Conservation (phyloP, 2,329 filamentous ascomycete species). For the Ascosphaera acerosa region DNA sequence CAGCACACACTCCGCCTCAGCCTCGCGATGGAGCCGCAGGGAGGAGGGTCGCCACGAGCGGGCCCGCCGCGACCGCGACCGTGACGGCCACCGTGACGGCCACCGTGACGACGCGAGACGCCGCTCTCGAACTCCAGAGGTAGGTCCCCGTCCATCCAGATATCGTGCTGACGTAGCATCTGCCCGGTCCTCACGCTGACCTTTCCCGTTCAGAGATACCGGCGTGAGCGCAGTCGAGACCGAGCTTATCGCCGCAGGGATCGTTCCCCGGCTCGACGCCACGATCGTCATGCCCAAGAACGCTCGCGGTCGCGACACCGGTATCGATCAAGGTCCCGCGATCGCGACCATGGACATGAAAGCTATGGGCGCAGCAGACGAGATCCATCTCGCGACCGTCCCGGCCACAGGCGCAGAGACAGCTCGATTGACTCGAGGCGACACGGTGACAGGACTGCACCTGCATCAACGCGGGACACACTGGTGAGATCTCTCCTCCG, state of each 20-base stretch:
- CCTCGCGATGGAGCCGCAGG: constrained; percentile 36
- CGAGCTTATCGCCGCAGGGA: constrained; percentile 39
- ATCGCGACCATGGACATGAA: constrained; percentile 6
- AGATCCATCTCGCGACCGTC: constrained; percentile 46
- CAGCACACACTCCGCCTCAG: constrained; percentile 50
- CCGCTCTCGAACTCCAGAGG: constrained; percentile 24
- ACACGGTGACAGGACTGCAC: too few relatives aligned
- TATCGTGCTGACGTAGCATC: not conserved
- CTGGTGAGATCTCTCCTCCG: too few relatives aligned
- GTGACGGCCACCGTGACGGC: too few relatives aligned
- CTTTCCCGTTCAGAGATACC: constrained; percentile 18
- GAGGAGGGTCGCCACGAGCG: constrained; percentile 28
- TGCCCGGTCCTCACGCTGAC: constrained; percentile 2
- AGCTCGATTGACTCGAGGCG: constrained; percentile 45
- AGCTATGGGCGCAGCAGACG: constrained; percentile 29
- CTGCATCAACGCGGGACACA: too few relatives aligned
- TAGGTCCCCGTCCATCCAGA: constrained; percentile 9
- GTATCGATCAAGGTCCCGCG: constrained; percentile 31
- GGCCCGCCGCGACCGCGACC: constrained; percentile 26
- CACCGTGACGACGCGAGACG: constrained; percentile 24
- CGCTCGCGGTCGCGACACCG: constrained; percentile 37
- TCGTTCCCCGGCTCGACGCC: constrained; percentile 32
- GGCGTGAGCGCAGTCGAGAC: constrained; percentile 24
- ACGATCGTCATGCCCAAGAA: constrained; percentile 24
- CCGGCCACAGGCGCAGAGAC: constrained; percentile 33